Evolutionary conservation across 148 eudicot species (phyloP).

Genomic region (Arctostaphylos glauca): DNA sequence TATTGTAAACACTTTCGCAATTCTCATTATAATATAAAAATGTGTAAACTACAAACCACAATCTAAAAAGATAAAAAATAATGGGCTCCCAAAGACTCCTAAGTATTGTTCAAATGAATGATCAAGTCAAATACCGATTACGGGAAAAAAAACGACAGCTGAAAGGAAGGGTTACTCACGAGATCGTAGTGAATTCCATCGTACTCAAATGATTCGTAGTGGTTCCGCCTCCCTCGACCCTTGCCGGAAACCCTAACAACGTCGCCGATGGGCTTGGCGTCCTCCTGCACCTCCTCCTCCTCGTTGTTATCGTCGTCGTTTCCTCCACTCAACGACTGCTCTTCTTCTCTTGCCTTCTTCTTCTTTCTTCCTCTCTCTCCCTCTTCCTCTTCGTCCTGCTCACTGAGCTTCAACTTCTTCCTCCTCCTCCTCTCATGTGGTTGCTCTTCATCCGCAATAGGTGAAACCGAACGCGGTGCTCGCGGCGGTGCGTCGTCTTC

Average conservation of each 20-base stretch:
- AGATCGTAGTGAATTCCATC: conserved; percentile 51
- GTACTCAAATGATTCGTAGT: conserved; percentile 45
- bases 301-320: background rate
- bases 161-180: conserved; percentile 22
- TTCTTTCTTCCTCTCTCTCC: background rate
- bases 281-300: conserved; percentile 44
- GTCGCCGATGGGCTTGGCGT: conserved; percentile 53
- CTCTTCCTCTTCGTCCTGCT: background rate
- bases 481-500: conserved; percentile 44
- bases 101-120: too few species aligned
- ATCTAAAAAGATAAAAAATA: too few species aligned
- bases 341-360: background rate
- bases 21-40: too few species aligned
- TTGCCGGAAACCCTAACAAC: conserved; percentile 57
- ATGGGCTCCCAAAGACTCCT: too few species aligned
- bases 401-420: background rate
- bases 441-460: background rate
- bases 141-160: too few species aligned
- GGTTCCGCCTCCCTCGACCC: conserved; percentile 41
- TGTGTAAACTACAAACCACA: too few species aligned
- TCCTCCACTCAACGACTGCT: background rate
- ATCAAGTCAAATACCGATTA: background rate
- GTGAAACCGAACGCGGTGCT: conserved; percentile 28
- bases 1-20: too few species aligned
- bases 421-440: conserved; percentile 1